phyloP scores from a whole-genome alignment of 2,329 filamentous ascomycete species.

The Simplicillium sp. region DNA sequence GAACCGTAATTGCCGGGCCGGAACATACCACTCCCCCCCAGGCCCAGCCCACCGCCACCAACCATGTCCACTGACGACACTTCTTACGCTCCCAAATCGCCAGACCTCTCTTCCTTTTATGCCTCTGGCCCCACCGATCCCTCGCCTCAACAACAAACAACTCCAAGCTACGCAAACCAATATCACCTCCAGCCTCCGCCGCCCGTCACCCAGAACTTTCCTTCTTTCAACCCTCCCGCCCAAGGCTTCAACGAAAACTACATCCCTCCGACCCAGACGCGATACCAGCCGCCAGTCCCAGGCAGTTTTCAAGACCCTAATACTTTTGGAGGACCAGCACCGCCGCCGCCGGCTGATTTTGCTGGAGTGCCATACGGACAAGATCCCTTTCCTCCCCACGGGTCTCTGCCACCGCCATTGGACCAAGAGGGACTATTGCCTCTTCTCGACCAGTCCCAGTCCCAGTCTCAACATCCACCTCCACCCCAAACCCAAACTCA shows the following conservation, averaged over 20 bases:
- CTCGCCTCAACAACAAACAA: slow-evolving; percentile 19
- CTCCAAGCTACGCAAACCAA: slow-evolving; percentile 14
- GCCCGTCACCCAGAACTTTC: neutral
- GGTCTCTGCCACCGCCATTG: too few relatives aligned
- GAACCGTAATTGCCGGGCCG: too few relatives aligned
- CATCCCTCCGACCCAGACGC: neutral
- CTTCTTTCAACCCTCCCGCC: slow-evolving; percentile 4
- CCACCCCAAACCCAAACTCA: slow-evolving; percentile 6
- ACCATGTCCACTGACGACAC: slow-evolving; percentile 40
- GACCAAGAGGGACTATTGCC: slow-evolving; percentile 1
- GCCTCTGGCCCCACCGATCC: slow-evolving; percentile 26
- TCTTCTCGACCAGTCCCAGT: slow-evolving; percentile 3
- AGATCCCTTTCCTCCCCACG: too few relatives aligned
- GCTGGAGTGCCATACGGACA: too few relatives aligned
- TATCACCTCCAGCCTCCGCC: slow-evolving; percentile 15
- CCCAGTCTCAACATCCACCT: slow-evolving; percentile 5
- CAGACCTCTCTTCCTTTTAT: slow-evolving; percentile 49
- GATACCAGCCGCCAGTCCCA: slow-evolving; percentile 7
- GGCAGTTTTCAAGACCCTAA: too few relatives aligned
- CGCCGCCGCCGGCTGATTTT: neutral
- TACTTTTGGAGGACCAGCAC: too few relatives aligned
- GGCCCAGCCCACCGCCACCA: neutral
- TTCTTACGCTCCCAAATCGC: slow-evolving; percentile 47
- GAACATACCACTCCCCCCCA: too few relatives aligned
- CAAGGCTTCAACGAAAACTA: slow-evolving; percentile 2